These are phyloP conservation scores for Nothomitra cinnamomea DNA, from an alignment of 2,329 filamentous ascomycete genomes.

Conservation along the genomic window DNA sequence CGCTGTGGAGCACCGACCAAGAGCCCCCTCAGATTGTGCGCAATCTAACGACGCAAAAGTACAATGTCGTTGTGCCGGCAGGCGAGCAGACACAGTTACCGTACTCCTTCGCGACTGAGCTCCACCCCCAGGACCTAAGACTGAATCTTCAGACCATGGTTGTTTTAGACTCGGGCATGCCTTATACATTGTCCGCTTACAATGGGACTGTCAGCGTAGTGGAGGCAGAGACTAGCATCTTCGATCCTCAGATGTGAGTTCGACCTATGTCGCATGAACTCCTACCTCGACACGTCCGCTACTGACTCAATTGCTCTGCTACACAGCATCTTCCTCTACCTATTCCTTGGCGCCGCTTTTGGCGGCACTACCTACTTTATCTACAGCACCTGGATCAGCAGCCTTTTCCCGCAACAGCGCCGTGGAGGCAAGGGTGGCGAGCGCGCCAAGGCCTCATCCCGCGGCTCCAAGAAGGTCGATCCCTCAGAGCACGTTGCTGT, in stretches of 20 bases:
- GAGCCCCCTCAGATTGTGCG: conserved; percentile 46
- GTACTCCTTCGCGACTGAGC: conserved; percentile 75
- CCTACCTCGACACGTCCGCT: neutral
- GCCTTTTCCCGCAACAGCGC: conserved; percentile 77
- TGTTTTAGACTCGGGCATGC: conserved; percentile 42
- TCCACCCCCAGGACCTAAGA: conserved; percentile 79
- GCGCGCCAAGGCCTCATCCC: conserved; percentile 42
- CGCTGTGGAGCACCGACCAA: conserved; percentile 43
- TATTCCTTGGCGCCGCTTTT: conserved; percentile 68
- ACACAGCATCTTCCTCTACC: conserved; percentile 84
- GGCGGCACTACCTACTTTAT: conserved; percentile 80
- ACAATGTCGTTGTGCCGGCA: conserved; percentile 54
- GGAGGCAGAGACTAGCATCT: conserved; percentile 76
- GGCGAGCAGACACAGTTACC: conserved; percentile 61
- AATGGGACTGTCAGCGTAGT: conserved; percentile 74
- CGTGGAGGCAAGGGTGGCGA: conserved; percentile 44
- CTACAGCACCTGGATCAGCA: conserved; percentile 95
- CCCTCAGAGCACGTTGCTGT: conserved; percentile 30
- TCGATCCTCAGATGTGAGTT: conserved; percentile 87
- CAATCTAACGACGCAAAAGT: conserved; percentile 68
- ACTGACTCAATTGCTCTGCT: neutral
- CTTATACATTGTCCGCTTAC: conserved; percentile 66
- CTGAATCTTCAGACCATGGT: conserved; percentile 64
- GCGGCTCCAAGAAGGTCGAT: conserved; percentile 51
- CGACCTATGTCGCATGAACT: conserved; percentile 3